Conservation (phyloP, 352 stramenopile genomes). For the Globisporangium uncinulatum region DNA sequence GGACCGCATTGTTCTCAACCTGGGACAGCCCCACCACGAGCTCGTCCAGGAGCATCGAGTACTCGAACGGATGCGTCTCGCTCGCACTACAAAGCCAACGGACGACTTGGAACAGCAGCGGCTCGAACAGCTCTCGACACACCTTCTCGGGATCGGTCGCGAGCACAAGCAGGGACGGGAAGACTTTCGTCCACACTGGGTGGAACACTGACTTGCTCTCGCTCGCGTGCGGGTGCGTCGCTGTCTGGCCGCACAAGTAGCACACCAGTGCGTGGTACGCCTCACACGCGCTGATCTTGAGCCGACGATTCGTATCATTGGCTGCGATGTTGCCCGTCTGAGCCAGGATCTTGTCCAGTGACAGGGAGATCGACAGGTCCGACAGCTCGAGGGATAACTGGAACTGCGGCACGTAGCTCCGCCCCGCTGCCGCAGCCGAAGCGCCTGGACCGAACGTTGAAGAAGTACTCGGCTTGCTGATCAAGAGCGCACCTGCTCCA, state of each 20-base stretch:
- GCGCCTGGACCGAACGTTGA: conserved; percentile 5
- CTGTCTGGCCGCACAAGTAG: conserved; percentile 68
- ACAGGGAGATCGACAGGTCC: conserved; percentile 30
- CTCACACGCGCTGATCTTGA: conserved; percentile 64
- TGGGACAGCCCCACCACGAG: conserved; percentile 50
- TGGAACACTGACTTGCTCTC: conserved; percentile 63
- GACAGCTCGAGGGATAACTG: conserved; percentile 38
- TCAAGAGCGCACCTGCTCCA: conserved; percentile 35
- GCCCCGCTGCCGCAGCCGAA: neutral
- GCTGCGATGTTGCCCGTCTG: conserved; percentile 46
- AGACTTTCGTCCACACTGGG: conserved; percentile 43
- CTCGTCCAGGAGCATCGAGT: conserved; percentile 51
- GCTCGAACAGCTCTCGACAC: conserved; percentile 61
- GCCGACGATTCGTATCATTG: conserved; percentile 41
- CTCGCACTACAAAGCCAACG: conserved; percentile 58
- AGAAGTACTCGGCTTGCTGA: conserved; percentile 26
- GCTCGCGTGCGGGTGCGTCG: conserved; percentile 48
- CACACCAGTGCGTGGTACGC: conserved; percentile 63
- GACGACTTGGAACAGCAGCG: conserved; percentile 66
- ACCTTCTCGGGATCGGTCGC: conserved; percentile 70
- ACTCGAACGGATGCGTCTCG: conserved; percentile 64
- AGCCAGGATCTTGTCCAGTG: conserved; percentile 41
- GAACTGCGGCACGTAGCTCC: conserved; percentile 17
- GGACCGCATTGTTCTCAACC: conserved; percentile 37
- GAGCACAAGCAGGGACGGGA: conserved; percentile 46